Evolutionary conservation across 352 stramenopile species (phyloP).

Genomic region (Globisporangium splendens): DNA sequence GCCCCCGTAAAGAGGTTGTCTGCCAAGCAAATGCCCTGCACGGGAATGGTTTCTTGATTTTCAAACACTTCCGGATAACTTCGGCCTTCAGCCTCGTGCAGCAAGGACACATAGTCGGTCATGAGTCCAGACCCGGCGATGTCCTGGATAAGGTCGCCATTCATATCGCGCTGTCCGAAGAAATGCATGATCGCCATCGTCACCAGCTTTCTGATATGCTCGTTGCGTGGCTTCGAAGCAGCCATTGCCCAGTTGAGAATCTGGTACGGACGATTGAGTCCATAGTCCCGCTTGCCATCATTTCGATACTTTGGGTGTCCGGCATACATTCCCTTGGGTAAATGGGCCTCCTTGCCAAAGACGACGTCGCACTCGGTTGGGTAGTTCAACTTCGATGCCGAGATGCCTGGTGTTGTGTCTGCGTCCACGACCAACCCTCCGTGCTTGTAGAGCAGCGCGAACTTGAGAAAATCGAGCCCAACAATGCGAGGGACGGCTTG

Average conservation of each 20-base stretch:
- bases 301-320: constrained; percentile 5
- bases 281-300: constrained; percentile 2
- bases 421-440: constrained; percentile 12
- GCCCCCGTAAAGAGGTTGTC: neutral
- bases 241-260: constrained; percentile 20
- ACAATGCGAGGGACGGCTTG: constrained; percentile 8
- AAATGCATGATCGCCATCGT: constrained; percentile 7
- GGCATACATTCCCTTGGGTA: neutral
- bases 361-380: constrained; percentile 11
- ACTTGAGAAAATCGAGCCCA: constrained; percentile 19
- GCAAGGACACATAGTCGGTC: constrained; percentile 12
- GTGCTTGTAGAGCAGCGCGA: constrained; percentile 19
- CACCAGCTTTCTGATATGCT: constrained; percentile 10
- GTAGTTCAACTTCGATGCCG: constrained; percentile 1
- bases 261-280: constrained; percentile 14
- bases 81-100: constrained; percentile 1
- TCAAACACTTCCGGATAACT: neutral
- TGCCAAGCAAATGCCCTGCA: neutral
- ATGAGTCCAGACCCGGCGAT: constrained; percentile 12
- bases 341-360: constrained; percentile 14
- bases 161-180: constrained; percentile 12
- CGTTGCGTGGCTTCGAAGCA: constrained; percentile 6
- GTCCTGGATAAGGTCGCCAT: constrained; percentile 10
- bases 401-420: constrained; percentile 10
- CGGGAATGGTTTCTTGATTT: neutral